These are phyloP conservation scores for Diospyros kaki DNA, from an alignment of 148 eudicot species.

Conservation along the genomic window DNA sequence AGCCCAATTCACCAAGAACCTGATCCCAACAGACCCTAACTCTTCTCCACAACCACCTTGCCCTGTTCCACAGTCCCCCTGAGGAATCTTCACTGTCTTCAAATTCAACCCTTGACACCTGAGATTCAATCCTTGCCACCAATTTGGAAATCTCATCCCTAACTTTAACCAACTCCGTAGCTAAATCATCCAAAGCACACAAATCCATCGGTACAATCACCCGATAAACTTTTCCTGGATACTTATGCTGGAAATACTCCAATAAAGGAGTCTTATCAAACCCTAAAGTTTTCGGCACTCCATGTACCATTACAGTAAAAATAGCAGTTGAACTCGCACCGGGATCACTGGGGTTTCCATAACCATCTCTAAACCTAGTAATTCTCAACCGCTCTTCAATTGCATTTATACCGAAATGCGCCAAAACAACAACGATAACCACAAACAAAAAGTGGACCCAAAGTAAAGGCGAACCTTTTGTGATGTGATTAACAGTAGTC, in stretches of 20 bases:
- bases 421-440: constrained; percentile 49
- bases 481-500: constrained; percentile 66
- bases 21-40: constrained; percentile 40
- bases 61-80: constrained; percentile 23
- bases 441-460: constrained; percentile 72
- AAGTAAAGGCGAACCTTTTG: constrained; percentile 50
- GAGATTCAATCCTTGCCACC: constrained; percentile 60
- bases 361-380: constrained; percentile 79
- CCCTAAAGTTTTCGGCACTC: constrained; percentile 70
- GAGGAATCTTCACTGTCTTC: constrained; percentile 26
- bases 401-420: constrained; percentile 53
- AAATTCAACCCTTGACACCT: constrained; percentile 25
- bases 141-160: constrained; percentile 68
- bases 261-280: constrained; percentile 54
- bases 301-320: constrained; percentile 79
- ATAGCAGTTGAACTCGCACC: constrained; percentile 53
- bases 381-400: constrained; percentile 55
- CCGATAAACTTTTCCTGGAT: constrained; percentile 75
- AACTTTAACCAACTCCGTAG: constrained; percentile 66
- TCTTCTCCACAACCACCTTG: constrained; percentile 36
- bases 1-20: constrained; percentile 44
- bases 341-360: constrained; percentile 65
- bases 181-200: constrained; percentile 82
- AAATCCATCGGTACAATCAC: constrained; percentile 91
- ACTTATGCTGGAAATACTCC: constrained; percentile 72